Base-by-base conservation (phyloP, 352 stramenopile genomes). In the Globisporangium mamillatum region DNA sequence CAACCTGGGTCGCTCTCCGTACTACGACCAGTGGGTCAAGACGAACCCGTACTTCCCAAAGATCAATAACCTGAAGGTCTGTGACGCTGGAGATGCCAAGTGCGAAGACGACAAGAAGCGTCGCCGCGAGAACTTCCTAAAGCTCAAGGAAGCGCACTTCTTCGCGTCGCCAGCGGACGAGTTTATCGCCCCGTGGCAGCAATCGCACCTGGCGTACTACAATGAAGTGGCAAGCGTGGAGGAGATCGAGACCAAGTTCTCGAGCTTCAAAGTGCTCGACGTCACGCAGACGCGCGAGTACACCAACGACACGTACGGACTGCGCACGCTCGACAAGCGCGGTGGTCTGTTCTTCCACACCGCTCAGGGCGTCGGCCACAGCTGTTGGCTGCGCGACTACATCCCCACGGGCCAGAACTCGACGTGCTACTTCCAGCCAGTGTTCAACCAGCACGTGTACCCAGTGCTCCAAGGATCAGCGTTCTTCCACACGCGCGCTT, bases 131-230 rank as follows among this genome's bases (percentile, higher is more conserved):
- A 77, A 81, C 69, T 79, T 79, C 52, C 61, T 71, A n/a, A 75
- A 67, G 58, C 60, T 84, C 48, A 69, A 72, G 22, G 73, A 69
- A 29, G 80, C 70, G 1, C 75, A 86, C 32, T 84, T 78, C 60
- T 86, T 89, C 62, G 76, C 76, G 24, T 86, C 80, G 70, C 18
- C n/a, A n/a, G n/a, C n/a, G n/a, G 78, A 89, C 63, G 75, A 60
- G 0, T 58, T 73, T 0, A 60, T 75, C 24, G 66, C 68, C 12
- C 80, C 78, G 3, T 88, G 76, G 72, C 78, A 87, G 58, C 61
- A 25, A 0, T 79, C 66, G 1, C 53, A 75, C 1, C 52, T 86
- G 8, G 76, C 73, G 3, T 71, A 72, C n/a, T 86, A 85, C 70
- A 75, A 55, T 10, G 71, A 81, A n/a, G 56, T 87, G 3, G 20